These are phyloP conservation scores for Circinella umbellata DNA, from an alignment of 371 early-diverging fungal genomes.

Conservation along the genomic window DNA sequence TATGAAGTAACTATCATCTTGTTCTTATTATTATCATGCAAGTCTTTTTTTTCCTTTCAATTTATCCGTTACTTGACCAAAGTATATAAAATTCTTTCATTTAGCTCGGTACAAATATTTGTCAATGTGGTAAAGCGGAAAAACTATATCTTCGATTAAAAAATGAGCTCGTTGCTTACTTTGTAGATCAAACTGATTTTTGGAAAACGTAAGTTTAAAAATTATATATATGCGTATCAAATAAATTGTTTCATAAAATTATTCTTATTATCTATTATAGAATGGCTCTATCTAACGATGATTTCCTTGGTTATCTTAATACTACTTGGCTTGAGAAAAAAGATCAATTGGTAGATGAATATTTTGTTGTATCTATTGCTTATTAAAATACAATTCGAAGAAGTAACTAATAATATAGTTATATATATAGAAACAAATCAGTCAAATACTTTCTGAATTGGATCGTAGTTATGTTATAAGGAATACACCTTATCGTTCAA, in stretches of 20 bases:
- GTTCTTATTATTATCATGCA: too few species aligned
- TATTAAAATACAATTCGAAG: not conserved
- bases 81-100: not conserved
- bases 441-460: constrained; percentile 4
- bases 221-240: not conserved
- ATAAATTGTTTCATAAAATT: not conserved
- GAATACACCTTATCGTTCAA: not conserved
- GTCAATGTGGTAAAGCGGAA: not conserved
- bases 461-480: not conserved
- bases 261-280: not conserved
- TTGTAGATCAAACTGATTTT: not conserved
- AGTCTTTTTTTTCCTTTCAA: too few species aligned
- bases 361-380: not conserved
- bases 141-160: not conserved
- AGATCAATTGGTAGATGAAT: not conserved
- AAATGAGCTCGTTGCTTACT: not conserved
- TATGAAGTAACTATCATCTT: not conserved
- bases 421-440: not conserved
- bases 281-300: not conserved
- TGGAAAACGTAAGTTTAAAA: not conserved
- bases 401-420: too few species aligned
- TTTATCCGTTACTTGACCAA: not conserved
- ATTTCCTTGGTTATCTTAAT: not conserved
- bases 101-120: not conserved
- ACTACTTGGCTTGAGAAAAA: not conserved